phyloP scores from a whole-genome alignment of 768 basidiomycete species.

The Termitomyces sp. region DNA sequence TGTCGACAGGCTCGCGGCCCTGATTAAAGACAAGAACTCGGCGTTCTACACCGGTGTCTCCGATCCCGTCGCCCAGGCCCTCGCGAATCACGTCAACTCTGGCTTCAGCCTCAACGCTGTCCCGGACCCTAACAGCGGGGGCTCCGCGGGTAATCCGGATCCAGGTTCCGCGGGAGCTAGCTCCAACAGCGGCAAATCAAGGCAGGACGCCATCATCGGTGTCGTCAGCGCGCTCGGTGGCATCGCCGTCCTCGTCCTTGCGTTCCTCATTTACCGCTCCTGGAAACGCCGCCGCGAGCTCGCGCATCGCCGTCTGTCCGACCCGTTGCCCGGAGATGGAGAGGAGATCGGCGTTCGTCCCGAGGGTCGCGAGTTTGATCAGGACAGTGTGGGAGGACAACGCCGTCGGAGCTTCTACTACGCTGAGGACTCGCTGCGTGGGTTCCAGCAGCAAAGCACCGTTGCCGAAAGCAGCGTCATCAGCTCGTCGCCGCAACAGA shows the following conservation, averaged over 20 bases:
- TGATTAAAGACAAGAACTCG: constrained; percentile 60
- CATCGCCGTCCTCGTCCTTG: constrained; percentile 67
- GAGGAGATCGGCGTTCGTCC: constrained; percentile 44
- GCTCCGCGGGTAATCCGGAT: constrained; percentile 18
- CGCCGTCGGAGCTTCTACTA: constrained; percentile 81
- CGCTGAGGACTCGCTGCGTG: constrained; percentile 78
- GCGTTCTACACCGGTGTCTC: constrained; percentile 56
- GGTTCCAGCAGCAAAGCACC: constrained; percentile 39
- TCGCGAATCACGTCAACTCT: constrained; percentile 69
- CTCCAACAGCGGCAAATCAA: constrained; percentile 36
- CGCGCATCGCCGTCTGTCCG: constrained; percentile 70
- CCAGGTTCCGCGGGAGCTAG: constrained; percentile 23
- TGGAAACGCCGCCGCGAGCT: constrained; percentile 63
- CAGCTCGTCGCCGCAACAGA: not conserved
- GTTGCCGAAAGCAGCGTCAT: not conserved
- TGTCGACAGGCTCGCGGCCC: constrained; percentile 58
- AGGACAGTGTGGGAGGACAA: constrained; percentile 69
- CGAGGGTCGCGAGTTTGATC: constrained; percentile 72
- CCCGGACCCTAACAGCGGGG: constrained; percentile 27
- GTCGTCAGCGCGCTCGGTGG: constrained; percentile 82
- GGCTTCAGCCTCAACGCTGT: constrained; percentile 57
- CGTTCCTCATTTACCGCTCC: constrained; percentile 67
- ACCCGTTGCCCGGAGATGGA: constrained; percentile 36
- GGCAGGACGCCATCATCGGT: constrained; percentile 88
- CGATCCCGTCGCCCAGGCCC: constrained; percentile 40